Evolutionary conservation across 1,284 basidiomycete genomes (phyloP).

Genomic region (Trametes versicolor): DNA sequence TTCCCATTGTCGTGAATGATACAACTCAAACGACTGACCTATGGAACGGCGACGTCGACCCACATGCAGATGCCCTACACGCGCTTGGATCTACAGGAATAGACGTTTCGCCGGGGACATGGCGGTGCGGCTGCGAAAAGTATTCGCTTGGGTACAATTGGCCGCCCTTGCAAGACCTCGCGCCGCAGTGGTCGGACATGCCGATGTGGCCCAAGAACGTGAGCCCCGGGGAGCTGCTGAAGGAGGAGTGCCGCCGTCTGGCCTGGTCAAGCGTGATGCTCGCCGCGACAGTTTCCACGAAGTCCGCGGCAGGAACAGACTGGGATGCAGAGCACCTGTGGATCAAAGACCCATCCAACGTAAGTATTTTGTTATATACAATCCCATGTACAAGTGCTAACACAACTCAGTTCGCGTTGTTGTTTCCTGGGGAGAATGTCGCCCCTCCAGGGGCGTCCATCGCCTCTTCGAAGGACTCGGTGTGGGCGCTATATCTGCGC

Average conservation of each 20-base stretch:
- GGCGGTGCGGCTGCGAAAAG: constrained; percentile 58
- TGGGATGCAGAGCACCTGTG: constrained; percentile 58
- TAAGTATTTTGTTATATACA: constrained; percentile 34
- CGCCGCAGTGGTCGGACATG: constrained; percentile 71
- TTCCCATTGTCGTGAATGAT: constrained; percentile 42
- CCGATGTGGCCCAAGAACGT: constrained; percentile 70
- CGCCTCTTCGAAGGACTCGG: constrained; percentile 54
- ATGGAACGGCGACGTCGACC: not conserved
- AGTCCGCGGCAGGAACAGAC: constrained; percentile 53
- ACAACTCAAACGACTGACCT: constrained; percentile 2
- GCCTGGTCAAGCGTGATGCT: constrained; percentile 75
- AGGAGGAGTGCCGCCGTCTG: constrained; percentile 73
- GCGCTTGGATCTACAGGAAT: not conserved
- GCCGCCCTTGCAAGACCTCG: constrained; percentile 57
- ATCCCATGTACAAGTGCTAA: not conserved
- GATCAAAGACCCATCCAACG: constrained; percentile 71
- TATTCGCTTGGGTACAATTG: constrained; percentile 61
- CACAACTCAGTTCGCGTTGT: constrained; percentile 61
- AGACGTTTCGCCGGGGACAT: not conserved
- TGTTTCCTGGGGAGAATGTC: constrained; percentile 70
- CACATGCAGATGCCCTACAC: not conserved
- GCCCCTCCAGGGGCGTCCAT: constrained; percentile 42
- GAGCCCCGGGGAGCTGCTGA: constrained; percentile 69
- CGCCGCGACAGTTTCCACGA: constrained; percentile 68
- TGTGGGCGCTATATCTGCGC: constrained; percentile 76